A percentile compares a stretch with the other conserved stretches of the same genome.
Conservation (phyloP, 768 basidiomycete species). For the Rhodotorula toruloides region DNA sequence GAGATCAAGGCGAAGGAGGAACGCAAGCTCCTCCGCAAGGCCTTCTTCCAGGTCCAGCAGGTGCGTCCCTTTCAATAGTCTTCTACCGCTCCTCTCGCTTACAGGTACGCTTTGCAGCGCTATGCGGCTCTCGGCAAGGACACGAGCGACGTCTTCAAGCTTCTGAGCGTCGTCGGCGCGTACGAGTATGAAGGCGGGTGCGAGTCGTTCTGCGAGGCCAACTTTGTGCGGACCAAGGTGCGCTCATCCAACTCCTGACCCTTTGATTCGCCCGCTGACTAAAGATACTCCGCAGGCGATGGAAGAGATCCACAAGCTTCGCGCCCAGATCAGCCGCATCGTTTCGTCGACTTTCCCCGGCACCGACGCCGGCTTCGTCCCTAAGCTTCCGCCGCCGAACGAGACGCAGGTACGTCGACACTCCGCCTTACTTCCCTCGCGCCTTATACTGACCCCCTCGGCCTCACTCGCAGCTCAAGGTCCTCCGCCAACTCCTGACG, state of each 20-base stretch:
- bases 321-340: constrained; percentile 79
- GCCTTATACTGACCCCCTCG: neutral
- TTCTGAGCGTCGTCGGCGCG: constrained; percentile 90
- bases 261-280: constrained; percentile 14
- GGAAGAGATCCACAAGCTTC: constrained; percentile 96
- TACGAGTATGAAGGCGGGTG: constrained; percentile 86
- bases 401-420: constrained; percentile 61
- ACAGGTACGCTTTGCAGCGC: constrained; percentile 50
- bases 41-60: constrained; percentile 75
- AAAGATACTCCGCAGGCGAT: constrained; percentile 61
- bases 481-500: constrained; percentile 76
- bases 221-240: constrained; percentile 88
- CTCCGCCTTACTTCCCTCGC: neutral
- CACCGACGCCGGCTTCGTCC: constrained; percentile 57
- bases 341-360: constrained; percentile 72
- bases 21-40: constrained; percentile 61
- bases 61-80: constrained; percentile 51
- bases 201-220: constrained; percentile 71
- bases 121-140: constrained; percentile 74
- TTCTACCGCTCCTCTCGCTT: neutral
- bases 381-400: constrained; percentile 68
- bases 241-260: constrained; percentile 20
- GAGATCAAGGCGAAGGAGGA: constrained; percentile 49
- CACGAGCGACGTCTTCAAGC: constrained; percentile 77
- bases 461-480: constrained; percentile 62